phyloP scores from a whole-genome alignment of 78 protist species.

The Neovahlkampfia damariscottae region DNA sequence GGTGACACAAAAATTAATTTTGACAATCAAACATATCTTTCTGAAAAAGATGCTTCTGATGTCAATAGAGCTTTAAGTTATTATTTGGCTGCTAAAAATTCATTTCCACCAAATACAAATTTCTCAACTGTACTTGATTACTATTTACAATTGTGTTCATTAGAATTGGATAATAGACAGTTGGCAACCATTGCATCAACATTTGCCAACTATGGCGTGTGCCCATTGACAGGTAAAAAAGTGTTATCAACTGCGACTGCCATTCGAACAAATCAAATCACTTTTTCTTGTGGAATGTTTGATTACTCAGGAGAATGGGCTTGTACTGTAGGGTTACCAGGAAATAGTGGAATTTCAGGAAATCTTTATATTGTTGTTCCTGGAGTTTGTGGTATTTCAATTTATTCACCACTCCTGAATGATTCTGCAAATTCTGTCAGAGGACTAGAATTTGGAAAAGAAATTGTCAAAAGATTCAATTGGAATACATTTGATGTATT shows the following conservation, averaged over 20 bases:
- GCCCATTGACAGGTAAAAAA: constrained; percentile 37
- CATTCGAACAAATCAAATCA: neutral
- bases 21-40: constrained; percentile 12
- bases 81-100: constrained; percentile 10
- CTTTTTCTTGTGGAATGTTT: constrained; percentile 53
- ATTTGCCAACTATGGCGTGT: constrained; percentile 43
- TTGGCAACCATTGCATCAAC: constrained; percentile 49
- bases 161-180: neutral
- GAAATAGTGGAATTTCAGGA: constrained; percentile 45
- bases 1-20: constrained; percentile 24
- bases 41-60: constrained; percentile 36
- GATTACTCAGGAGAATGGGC: constrained; percentile 50
- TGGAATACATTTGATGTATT: constrained; percentile 7
- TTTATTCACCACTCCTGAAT: constrained; percentile 43
- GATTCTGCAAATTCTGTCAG: constrained; percentile 37
- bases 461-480: neutral
- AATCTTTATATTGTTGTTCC: constrained; percentile 23
- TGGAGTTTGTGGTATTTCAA: constrained; percentile 27
- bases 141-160: constrained; percentile 40
- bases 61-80: constrained; percentile 39
- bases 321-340: constrained; percentile 38
- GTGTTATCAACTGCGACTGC: neutral
- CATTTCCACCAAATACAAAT: neutral
- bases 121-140: constrained; percentile 11
- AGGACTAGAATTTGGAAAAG: constrained; percentile 42